Base-by-base conservation (phyloP, 805 yeast genomes). In the Blastobotrys attinorum region DNA sequence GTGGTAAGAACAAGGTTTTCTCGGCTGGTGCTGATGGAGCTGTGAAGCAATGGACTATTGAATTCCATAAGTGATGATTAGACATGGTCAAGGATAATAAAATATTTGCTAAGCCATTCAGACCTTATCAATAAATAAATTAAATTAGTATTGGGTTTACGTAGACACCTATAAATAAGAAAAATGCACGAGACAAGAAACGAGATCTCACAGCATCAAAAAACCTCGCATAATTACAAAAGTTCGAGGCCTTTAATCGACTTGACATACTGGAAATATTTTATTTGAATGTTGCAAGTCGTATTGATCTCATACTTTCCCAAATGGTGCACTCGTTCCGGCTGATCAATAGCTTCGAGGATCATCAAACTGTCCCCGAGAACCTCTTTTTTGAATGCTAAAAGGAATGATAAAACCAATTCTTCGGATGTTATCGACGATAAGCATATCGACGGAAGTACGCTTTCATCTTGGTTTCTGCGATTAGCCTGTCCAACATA, bases 11-110 rank as follows among this genome's bases (percentile, higher is more conserved):
- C 3, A 64, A 67, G 8, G 60, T 89, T 33, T 76, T 78, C 6
- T 77, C 83, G 49, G 81, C 77, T 17, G 98, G 98, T 31, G 66
- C 78, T 13, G 98, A 92, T 60, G 86, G 90, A 2, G 72, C 81
- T 41, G 69, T 90, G 44, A 89, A 83, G 64, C 64, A 69, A 23
- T 92, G 97, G 97, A 8, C 15, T 16, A 13, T 32, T 22, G 20
- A 32, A 16, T 32, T 32, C 20, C n/a, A n/a, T n/a, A n/a, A n/a
- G n/a, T n/a, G n/a, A n/a, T n/a, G n/a, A 27, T 27, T 13, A 27
- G 31, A 27, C n/a, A n/a, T n/a, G n/a, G n/a, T n/a, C n/a, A n/a
- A n/a, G n/a, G n/a, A n/a, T n/a, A n/a, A n/a, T n/a, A n/a, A n/a
- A n/a, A n/a, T n/a, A n/a, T n/a, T n/a, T n/a, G n/a, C n/a, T n/a